Conservation (phyloP, 1,284 basidiomycete species). For the Phenoliferia sp. region DNA sequence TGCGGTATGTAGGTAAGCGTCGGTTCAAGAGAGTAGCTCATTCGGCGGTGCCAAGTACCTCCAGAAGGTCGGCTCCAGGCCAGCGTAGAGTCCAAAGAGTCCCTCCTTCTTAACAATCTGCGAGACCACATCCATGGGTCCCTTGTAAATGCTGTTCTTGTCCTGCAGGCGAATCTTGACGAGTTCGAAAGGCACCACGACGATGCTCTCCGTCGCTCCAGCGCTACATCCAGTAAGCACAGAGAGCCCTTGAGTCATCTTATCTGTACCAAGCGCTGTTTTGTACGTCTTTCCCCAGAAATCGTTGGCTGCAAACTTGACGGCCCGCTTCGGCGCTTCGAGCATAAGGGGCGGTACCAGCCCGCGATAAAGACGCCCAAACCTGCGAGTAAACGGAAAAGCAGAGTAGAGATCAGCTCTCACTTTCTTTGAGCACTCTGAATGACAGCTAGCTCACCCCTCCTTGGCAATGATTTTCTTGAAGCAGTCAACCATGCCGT, state of each 20-base stretch:
- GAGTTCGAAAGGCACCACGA: conserved; percentile 85
- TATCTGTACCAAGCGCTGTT: conserved; percentile 58
- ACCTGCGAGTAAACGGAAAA: conserved; percentile 47
- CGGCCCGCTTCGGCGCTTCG: conserved; percentile 96
- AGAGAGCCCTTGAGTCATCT: conserved; percentile 84
- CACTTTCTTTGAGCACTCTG: not conserved
- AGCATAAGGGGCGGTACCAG: conserved; percentile 88
- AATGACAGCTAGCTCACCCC: conserved; percentile 53
- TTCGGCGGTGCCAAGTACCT: conserved; percentile 49
- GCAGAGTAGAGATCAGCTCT: not conserved
- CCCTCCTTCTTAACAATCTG: conserved; percentile 73
- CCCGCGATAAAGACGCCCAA: conserved; percentile 83
- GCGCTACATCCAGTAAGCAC: conserved; percentile 87
- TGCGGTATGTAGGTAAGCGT: not conserved
- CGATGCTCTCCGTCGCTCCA: conserved; percentile 81
- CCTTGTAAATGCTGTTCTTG: conserved; percentile 78
- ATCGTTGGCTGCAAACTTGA: conserved; percentile 64
- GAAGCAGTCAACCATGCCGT: conserved; percentile 74
- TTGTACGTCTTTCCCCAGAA: conserved; percentile 77
- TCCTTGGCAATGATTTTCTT: conserved; percentile 71
- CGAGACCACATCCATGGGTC: conserved; percentile 84
- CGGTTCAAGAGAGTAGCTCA: not conserved
- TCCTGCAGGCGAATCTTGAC: conserved; percentile 95
- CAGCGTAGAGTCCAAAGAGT: conserved; percentile 75
- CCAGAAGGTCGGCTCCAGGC: conserved; percentile 96